phyloP scores from a whole-genome alignment of 2,329 filamentous ascomycete genomes.

The Purpureocillium lavendulum region DNA sequence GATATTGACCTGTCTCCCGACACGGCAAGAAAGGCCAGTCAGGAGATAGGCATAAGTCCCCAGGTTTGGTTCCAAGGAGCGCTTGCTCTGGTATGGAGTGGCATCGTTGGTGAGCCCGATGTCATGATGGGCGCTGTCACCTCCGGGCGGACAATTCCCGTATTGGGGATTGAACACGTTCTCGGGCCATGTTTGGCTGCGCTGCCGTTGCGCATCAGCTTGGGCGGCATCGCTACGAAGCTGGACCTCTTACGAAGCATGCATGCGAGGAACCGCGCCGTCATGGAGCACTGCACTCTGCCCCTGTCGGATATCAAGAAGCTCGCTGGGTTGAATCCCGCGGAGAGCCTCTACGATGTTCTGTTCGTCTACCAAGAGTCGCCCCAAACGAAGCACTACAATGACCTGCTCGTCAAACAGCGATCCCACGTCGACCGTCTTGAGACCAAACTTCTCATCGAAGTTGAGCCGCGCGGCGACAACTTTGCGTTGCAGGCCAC shows the following conservation, averaged over 20 bases:
- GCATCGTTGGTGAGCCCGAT: slow-evolving; percentile 57
- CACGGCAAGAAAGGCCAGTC: slow-evolving; percentile 22
- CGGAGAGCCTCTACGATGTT: slow-evolving; percentile 61
- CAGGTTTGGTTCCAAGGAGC: slow-evolving; percentile 73
- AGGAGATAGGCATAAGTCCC: slow-evolving; percentile 41
- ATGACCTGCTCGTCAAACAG: slow-evolving; percentile 36
- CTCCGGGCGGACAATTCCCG: slow-evolving; percentile 69
- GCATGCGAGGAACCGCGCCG: slow-evolving; percentile 56
- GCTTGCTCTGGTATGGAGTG: slow-evolving; percentile 55
- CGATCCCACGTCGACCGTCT: slow-evolving; percentile 59
- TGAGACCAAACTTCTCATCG: slow-evolving; percentile 68
- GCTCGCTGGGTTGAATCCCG: slow-evolving; percentile 42
- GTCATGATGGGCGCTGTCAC: slow-evolving; percentile 71
- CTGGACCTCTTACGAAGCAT: slow-evolving; percentile 54
- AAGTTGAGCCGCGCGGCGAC: slow-evolving; percentile 56
- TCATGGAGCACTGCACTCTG: slow-evolving; percentile 55
- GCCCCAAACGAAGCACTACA: slow-evolving; percentile 27
- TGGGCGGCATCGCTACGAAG: slow-evolving; percentile 41
- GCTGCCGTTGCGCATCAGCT: slow-evolving; percentile 60
- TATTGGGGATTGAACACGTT: slow-evolving; percentile 61
- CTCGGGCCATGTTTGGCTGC: slow-evolving; percentile 75
- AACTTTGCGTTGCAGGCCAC: slow-evolving; percentile 36
- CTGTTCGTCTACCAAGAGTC: slow-evolving; percentile 83
- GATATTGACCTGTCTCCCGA: slow-evolving; percentile 11
- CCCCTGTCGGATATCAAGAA: slow-evolving; percentile 64